These are phyloP conservation scores for Leishmania amazonensis DNA, from an alignment of 208 protist species.

Conservation along the genomic window DNA sequence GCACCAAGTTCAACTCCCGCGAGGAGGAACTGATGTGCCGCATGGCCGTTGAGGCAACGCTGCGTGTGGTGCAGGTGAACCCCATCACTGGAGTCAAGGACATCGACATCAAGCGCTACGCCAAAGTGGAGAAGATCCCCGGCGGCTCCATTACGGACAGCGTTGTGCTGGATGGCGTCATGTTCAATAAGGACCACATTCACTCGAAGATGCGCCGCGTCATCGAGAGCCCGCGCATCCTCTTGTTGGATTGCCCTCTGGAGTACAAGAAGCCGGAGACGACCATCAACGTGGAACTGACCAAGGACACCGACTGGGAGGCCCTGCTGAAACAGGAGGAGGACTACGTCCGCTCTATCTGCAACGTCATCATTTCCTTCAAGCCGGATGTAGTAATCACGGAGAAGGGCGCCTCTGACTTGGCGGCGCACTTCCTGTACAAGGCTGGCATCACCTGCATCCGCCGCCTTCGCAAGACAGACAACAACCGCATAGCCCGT, in stretches of 20 bases:
- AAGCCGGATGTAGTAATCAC: conserved; percentile 99
- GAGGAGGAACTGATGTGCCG: conserved; percentile 97
- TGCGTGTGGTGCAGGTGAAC: conserved; percentile 91
- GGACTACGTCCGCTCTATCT: conserved; percentile 97
- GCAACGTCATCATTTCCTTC: conserved; percentile 97
- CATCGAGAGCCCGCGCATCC: conserved; percentile 99
- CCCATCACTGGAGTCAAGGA: conserved; percentile 91
- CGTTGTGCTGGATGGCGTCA: conserved; percentile 98
- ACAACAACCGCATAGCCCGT: conserved; percentile 99
- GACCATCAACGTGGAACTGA: conserved; percentile 98
- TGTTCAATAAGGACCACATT: conserved; percentile 99
- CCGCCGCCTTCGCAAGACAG: conserved; percentile 98
- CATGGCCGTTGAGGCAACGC: conserved; percentile 98
- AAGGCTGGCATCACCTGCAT: conserved; percentile 98
- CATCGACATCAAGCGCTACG: conserved; percentile 99
- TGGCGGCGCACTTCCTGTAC: conserved; percentile 98
- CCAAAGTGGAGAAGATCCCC: conserved; percentile 99
- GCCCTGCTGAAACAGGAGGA: conserved; percentile 98
- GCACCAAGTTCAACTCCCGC: conserved; percentile 99
- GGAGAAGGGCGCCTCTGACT: conserved; percentile 99
- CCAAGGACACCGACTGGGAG: conserved; percentile 98
- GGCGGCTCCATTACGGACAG: conserved; percentile 99
- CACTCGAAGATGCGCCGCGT: conserved; percentile 98
- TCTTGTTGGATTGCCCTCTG: conserved; percentile 98
- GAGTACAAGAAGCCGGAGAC: conserved; percentile 99